phyloP scores from a whole-genome alignment of 441 rosid species.

The Aquilaria agallochum region DNA sequence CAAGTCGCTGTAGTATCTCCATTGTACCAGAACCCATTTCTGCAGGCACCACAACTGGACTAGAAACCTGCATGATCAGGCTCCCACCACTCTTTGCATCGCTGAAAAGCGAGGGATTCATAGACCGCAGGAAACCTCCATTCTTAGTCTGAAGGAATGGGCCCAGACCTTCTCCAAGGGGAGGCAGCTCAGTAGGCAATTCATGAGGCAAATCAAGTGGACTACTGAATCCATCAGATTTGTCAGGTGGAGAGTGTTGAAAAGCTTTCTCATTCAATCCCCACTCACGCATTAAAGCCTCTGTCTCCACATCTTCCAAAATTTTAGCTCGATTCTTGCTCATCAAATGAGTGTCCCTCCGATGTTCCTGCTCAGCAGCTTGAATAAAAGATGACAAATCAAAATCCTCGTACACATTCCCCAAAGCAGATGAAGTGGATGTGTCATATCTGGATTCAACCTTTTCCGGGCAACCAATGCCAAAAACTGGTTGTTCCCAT shows the following conservation, averaged over 20 bases:
- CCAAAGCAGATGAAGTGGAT: conserved; percentile 31
- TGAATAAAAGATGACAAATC: conserved; percentile 46
- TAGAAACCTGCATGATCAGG: conserved; percentile 94
- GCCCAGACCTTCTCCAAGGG: conserved; percentile 83
- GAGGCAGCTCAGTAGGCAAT: conserved; percentile 54
- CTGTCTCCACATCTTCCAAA: conserved; percentile 81
- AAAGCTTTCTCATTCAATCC: conserved; percentile 82
- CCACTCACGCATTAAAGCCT: conserved; percentile 88
- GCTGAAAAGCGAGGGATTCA: conserved; percentile 66
- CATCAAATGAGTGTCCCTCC: conserved; percentile 33
- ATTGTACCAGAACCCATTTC: conserved; percentile 88
- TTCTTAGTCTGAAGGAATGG: conserved; percentile 74
- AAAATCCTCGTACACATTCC: conserved; percentile 39
- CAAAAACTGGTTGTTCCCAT: conserved; percentile 39
- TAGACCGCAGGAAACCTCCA: conserved; percentile 89
- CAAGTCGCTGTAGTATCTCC: conserved; percentile 68
- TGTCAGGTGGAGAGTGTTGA: conserved; percentile 63
- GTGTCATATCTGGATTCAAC: conserved; percentile 35
- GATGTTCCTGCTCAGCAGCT: conserved; percentile 58
- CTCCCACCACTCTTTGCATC: conserved; percentile 62
- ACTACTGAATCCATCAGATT: conserved; percentile 48
- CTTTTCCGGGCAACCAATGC: conserved; percentile 33
- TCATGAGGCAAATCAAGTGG: conserved; percentile 55
- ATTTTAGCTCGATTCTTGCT: conserved; percentile 52
- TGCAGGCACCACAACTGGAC: conserved; percentile 93